phyloP scores from a whole-genome alignment of 352 stramenopile genomes.

The Paralagenidium karlingii region DNA sequence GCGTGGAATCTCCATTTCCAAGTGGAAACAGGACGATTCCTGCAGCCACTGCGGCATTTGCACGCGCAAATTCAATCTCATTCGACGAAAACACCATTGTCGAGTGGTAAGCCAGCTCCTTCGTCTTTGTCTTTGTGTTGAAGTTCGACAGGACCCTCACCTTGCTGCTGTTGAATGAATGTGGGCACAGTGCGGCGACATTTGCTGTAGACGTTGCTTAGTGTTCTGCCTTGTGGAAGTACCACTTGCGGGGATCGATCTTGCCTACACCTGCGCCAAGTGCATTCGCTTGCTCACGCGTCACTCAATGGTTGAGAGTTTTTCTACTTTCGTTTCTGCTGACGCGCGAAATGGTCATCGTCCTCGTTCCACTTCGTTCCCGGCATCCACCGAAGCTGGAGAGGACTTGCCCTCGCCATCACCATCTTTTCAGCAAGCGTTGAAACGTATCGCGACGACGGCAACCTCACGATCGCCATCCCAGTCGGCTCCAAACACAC shows the following conservation, averaged over 20 bases:
- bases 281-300: conserved; percentile 42
- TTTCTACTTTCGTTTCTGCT: no score
- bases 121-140: no score
- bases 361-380: no score
- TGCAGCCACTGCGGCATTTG: conserved; percentile 40
- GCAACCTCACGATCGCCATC: no score
- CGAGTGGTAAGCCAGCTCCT: conserved; percentile 25
- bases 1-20: conserved; percentile 25
- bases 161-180: conserved; percentile 3
- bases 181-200: conserved; percentile 53
- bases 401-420: no score
- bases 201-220: conserved; percentile 55
- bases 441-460: no score
- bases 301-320: no score
- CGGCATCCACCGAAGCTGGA: no score
- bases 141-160: no score
- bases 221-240: conserved; percentile 60
- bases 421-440: no score
- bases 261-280: conserved; percentile 44
- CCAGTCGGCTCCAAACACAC: no score
- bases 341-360: no score
- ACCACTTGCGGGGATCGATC: conserved; percentile 38
- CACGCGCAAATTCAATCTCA: conserved; percentile 46
- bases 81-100: conserved; percentile 58
- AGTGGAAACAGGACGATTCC: conserved; percentile 38